Evolutionary conservation across 768 basidiomycete genomes (phyloP).

Genomic region (Pleurotus djamor): DNA sequence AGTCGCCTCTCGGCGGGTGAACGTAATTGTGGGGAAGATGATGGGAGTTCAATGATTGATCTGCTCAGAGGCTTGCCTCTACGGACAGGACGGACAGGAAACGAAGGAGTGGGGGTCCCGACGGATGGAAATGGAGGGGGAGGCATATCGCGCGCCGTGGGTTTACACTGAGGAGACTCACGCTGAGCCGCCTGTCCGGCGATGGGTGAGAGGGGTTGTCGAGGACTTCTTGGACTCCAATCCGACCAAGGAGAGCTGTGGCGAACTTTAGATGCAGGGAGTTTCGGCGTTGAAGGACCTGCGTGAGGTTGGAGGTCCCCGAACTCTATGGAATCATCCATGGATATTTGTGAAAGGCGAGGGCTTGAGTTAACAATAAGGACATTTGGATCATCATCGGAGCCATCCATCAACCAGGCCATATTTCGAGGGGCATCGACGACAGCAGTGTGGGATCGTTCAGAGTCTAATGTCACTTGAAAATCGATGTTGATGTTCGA

Average conservation of each 20-base stretch:
- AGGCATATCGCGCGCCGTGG: background rate
- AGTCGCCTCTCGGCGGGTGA: conserved; percentile 36
- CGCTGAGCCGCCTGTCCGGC: background rate
- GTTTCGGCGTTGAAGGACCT: background rate
- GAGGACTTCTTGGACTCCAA: background rate
- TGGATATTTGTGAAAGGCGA: conserved; percentile 18
- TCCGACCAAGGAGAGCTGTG: conserved; percentile 6
- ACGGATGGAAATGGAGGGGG: conserved; percentile 3
- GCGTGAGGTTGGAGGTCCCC: conserved; percentile 7
- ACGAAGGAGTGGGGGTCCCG: conserved; percentile 34
- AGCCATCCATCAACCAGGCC: conserved; percentile 62
- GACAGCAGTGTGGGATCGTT: background rate
- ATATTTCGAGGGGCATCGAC: conserved; percentile 32
- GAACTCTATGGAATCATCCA: conserved; percentile 14
- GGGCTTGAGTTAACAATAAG: conserved; percentile 43
- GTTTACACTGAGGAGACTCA: no score
- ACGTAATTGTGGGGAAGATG: conserved; percentile 25
- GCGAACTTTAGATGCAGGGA: background rate
- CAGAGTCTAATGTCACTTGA: conserved; percentile 19
- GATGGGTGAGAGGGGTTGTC: conserved; percentile 1
- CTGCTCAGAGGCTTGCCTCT: conserved; percentile 16
- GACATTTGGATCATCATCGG: conserved; percentile 55
- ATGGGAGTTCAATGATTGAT: conserved; percentile 17
- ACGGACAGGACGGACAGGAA: conserved; percentile 41
- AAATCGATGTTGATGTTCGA: background rate